These are phyloP conservation scores for Maudiozyma barnettii DNA, from an alignment of 805 yeast genomes.

Conservation along the genomic window DNA sequence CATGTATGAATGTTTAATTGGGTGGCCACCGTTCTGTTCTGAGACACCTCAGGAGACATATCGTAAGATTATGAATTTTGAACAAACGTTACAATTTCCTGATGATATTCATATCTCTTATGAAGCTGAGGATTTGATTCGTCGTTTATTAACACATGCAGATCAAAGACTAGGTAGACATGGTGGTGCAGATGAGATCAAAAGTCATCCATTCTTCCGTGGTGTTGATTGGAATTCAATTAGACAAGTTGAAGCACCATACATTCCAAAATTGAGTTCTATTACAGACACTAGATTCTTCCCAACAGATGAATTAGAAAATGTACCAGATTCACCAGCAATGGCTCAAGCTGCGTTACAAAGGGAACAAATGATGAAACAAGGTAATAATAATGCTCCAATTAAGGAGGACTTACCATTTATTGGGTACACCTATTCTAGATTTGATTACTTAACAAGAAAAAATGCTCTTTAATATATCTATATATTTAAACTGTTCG, in stretches of 20 bases:
- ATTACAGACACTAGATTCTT: slow-evolving; percentile 94
- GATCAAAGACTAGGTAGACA: slow-evolving; percentile 77
- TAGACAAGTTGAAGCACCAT: slow-evolving; percentile 83
- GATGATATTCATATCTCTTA: slow-evolving; percentile 85
- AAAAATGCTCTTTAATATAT: slow-evolving; percentile 39
- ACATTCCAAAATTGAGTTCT: slow-evolving; percentile 81
- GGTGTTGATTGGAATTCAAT: slow-evolving; percentile 95
- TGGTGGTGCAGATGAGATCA: slow-evolving; percentile 89
- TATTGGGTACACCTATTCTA: slow-evolving; percentile 91
- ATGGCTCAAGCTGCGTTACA: slow-evolving; percentile 57
- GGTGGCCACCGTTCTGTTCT: slow-evolving; percentile 96
- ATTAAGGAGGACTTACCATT: slow-evolving; percentile 82
- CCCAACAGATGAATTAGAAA: slow-evolving; percentile 95
- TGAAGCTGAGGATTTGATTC: slow-evolving; percentile 79
- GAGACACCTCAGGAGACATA: slow-evolving; percentile 93
- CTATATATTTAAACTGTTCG: not conserved
- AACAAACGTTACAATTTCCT: slow-evolving; percentile 77
- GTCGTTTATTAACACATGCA: slow-evolving; percentile 64
- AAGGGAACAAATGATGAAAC: slow-evolving; percentile 42
- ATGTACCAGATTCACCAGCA: slow-evolving; percentile 85
- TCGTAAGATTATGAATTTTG: slow-evolving; percentile 84
- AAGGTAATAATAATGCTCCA: slow-evolving; percentile 30
- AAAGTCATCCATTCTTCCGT: slow-evolving; percentile 82
- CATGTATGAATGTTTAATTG: slow-evolving; percentile 91
- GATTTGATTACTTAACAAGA: slow-evolving; percentile 85